phyloP scores from a whole-genome alignment of 163 green algal species.

The Scenedesmus sp. region DNA sequence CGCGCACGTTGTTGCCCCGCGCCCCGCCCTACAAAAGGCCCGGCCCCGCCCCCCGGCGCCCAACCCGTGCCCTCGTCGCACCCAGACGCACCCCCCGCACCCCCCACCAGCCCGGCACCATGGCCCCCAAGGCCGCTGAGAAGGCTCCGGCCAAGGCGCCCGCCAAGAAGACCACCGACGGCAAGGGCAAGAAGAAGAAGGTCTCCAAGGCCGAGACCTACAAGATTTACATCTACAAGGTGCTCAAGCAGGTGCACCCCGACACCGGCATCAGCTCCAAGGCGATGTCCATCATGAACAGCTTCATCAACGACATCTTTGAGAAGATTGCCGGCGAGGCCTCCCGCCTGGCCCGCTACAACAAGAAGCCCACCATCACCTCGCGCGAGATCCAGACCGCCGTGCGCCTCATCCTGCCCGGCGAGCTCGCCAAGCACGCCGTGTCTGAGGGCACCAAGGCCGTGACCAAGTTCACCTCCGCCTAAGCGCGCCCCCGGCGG shows the following conservation, averaged over 20 bases:
- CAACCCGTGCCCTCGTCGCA: too few species aligned
- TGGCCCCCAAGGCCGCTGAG: conserved; percentile 58
- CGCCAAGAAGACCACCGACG: conserved; percentile 46
- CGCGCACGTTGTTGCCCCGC: too few species aligned
- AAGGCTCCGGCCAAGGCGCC: conserved; percentile 60
- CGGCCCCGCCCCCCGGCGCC: too few species aligned
- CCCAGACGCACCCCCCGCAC: too few species aligned
- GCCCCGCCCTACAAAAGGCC: too few species aligned
- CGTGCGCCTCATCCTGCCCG: conserved; percentile 75
- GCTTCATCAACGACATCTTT: conserved; percentile 92
- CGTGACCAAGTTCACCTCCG: conserved; percentile 94
- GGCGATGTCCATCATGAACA: conserved; percentile 82
- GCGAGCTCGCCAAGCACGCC: conserved; percentile 89
- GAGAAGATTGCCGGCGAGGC: conserved; percentile 92
- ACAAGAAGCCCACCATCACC: conserved; percentile 58
- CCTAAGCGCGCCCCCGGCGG: conserved; percentile 54
- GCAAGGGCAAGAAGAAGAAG: conserved; percentile 52
- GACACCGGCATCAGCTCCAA: conserved; percentile 80
- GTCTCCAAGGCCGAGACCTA: conserved; percentile 42
- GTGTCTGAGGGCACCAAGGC: conserved; percentile 95
- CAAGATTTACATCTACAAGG: conserved; percentile 58
- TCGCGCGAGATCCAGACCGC: conserved; percentile 62
- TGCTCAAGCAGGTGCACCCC: conserved; percentile 89
- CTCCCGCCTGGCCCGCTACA: conserved; percentile 70
- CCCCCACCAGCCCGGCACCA: conserved; percentile 1